Conservation (phyloP, 768 basidiomycete species). For the Leccinum subgranulosum region DNA sequence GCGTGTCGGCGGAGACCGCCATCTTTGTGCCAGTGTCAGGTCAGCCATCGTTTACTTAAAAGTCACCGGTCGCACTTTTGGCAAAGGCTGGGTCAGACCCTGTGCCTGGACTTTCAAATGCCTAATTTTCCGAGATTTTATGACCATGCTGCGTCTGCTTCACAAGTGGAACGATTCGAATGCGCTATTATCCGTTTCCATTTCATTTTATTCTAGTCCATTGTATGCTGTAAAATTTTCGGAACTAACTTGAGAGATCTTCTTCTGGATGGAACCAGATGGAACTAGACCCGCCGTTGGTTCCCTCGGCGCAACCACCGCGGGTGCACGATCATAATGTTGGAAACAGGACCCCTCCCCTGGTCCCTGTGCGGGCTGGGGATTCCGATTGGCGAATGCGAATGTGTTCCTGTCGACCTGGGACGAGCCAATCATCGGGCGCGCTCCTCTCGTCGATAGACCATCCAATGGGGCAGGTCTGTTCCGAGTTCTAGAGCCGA, state of each 20-base stretch:
- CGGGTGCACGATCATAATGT: not conserved
- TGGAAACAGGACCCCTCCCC: slow-evolving; percentile 4
- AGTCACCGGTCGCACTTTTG: slow-evolving; percentile 1
- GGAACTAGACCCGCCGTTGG: not conserved
- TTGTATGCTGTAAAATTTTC: not conserved
- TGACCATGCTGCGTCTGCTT: not conserved
- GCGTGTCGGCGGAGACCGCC: slow-evolving; percentile 23
- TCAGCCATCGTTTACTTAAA: slow-evolving; percentile 1
- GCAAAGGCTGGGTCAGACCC: slow-evolving; percentile 5
- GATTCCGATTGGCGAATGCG: not conserved
- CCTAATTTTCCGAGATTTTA: not conserved
- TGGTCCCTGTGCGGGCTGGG: slow-evolving; percentile 1
- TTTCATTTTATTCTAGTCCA: not conserved
- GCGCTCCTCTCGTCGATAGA: not conserved
- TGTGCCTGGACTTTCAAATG: slow-evolving; percentile 5
- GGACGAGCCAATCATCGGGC: not conserved
- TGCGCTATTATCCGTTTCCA: not conserved
- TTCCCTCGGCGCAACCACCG: not conserved
- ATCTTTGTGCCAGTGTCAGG: slow-evolving; percentile 20
- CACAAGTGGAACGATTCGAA: not conserved
- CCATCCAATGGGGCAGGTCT: not conserved
- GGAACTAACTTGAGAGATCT: slow-evolving; percentile 1
- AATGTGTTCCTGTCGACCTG: slow-evolving; percentile 8
- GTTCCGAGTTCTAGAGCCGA: slow-evolving; percentile 10
- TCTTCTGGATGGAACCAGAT: not conserved